Evolutionary conservation across 2,329 filamentous ascomycete species (phyloP).

Genomic region (Calonectria pseudoturangicola): DNA sequence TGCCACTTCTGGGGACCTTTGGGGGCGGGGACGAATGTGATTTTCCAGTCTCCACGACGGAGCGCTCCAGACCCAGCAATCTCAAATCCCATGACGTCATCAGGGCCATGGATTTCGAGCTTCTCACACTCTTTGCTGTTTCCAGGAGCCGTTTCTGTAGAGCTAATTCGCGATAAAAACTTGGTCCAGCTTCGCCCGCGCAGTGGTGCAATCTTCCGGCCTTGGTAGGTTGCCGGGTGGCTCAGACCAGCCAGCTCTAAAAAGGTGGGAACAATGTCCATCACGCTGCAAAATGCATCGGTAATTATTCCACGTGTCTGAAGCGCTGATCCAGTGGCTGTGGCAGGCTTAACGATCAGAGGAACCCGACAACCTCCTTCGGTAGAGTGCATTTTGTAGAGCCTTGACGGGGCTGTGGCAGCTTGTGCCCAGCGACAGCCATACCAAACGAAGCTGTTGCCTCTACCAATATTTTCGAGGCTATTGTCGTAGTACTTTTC

Average conservation of each 20-base stretch:
- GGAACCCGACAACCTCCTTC: conserved; percentile 67
- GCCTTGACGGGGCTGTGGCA: conserved; percentile 60
- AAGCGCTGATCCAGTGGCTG: background rate
- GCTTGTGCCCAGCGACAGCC: conserved; percentile 54
- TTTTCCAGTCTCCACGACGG: conserved; percentile 74
- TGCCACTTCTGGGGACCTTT: conserved; percentile 71
- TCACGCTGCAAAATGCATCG: conserved; percentile 61
- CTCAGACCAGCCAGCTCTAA: conserved; percentile 62
- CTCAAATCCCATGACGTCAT: conserved; percentile 73
- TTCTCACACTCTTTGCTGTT: background rate
- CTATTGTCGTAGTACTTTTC: conserved; percentile 46
- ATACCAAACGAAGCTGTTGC: conserved; percentile 46
- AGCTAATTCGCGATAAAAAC: background rate
- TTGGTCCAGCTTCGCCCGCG: conserved; percentile 37
- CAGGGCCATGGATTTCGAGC: conserved; percentile 49
- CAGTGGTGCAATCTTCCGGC: conserved; percentile 29
- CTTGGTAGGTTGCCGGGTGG: conserved; percentile 9
- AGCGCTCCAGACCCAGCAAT: conserved; percentile 71
- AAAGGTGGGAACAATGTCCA: conserved; percentile 69
- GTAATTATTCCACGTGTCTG: conserved; percentile 39
- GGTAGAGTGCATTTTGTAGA: conserved; percentile 65
- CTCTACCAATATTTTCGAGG: conserved; percentile 42
- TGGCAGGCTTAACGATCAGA: conserved; percentile 61
- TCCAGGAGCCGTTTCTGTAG: background rate
- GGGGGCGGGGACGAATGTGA: conserved; percentile 73